Base-by-base conservation (phyloP, 495 filamentous ascomycete species). In the Talaromyces nanjingensis region DNA sequence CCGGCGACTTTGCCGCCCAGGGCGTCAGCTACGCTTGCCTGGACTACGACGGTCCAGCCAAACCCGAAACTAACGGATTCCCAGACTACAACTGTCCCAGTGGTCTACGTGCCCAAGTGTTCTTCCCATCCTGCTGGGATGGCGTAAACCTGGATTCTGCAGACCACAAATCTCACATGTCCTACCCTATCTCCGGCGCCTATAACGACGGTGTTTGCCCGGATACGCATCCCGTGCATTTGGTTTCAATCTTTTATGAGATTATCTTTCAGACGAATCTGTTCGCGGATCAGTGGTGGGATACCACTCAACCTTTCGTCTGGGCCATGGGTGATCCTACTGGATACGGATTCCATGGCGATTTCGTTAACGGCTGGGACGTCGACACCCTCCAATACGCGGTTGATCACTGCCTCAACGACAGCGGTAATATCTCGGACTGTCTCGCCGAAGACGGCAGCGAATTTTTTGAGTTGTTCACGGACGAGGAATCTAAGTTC, bases 171-270 rank as follows among this genome's bases (percentile, higher is more conserved):
- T 70, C 72, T 63, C 83, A 86, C 58, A 67, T 76, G 63, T 64
- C 70, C 27, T 74, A 74, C 63, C 72, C 69, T 2, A 67, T 39
- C 24, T 63, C 67, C 25, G 72, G 69, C 5, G 69, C 69, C 25
- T 73, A 70, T 47, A 72, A 73, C 56, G 59, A 65, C 29, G 70
- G 70, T 34, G 63, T 67, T 18, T 72, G 72, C 53, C 70, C 68
- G 4, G 14, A 65, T 33, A 66, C 69, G 60, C 90, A 90, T 76
- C 86, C 86, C 0, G 70, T 77, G 4, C 83, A 83, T 20, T 75
- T 87, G 4, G 75, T 86, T 65, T 86, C 87, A 42, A 74, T 91
- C 59, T 91, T 91, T 75, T 85, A 81, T 67, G 89, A 91, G 75
- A 78, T 87, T 37, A 81, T 86, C 70, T 91, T 83, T 75, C 76